These are phyloP conservation scores for Lasiosphaeria hispida DNA, from an alignment of 495 filamentous ascomycete genomes.

Conservation along the genomic window DNA sequence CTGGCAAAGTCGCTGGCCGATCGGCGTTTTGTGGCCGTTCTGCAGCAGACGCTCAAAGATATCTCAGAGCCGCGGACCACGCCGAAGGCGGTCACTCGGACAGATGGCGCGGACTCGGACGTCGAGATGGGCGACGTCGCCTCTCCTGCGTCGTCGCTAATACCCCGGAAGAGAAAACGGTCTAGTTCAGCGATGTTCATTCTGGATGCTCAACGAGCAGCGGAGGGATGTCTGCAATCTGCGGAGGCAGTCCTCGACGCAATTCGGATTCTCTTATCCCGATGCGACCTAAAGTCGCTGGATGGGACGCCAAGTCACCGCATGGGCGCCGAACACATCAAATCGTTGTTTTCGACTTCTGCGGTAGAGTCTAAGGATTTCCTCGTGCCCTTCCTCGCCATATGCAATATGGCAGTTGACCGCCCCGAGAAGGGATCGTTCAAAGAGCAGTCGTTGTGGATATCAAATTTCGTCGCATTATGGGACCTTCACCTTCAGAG, in stretches of 20 bases:
- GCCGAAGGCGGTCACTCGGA: slow-evolving; percentile 11
- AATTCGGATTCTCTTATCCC: slow-evolving; percentile 33
- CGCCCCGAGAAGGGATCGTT: slow-evolving; percentile 11
- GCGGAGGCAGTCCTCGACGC: slow-evolving; percentile 40
- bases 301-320: slow-evolving; percentile 26
- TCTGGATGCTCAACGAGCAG: slow-evolving; percentile 31
- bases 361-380: slow-evolving; percentile 39
- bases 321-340: slow-evolving; percentile 47
- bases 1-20: slow-evolving; percentile 47
- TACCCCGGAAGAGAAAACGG: slow-evolving; percentile 40
- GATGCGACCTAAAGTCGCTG: slow-evolving; percentile 19
- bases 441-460: slow-evolving; percentile 37
- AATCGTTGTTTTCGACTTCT: slow-evolving; percentile 45
- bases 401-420: slow-evolving; percentile 36
- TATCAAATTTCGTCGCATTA: slow-evolving; percentile 34
- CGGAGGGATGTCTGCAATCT: slow-evolving; percentile 34
- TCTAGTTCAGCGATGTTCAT: slow-evolving; percentile 24
- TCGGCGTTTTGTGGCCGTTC: slow-evolving; percentile 38
- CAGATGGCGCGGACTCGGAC: slow-evolving; percentile 18
- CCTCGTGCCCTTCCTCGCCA: slow-evolving; percentile 34
- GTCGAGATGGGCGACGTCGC: slow-evolving; percentile 31
- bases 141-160: slow-evolving; percentile 5
- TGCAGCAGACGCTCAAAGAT: slow-evolving; percentile 45
- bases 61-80: no score
- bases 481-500: slow-evolving; percentile 46